Evolutionary conservation across 2,329 filamentous ascomycete genomes (phyloP).

Genomic region (Paecilomyces fulvus): DNA sequence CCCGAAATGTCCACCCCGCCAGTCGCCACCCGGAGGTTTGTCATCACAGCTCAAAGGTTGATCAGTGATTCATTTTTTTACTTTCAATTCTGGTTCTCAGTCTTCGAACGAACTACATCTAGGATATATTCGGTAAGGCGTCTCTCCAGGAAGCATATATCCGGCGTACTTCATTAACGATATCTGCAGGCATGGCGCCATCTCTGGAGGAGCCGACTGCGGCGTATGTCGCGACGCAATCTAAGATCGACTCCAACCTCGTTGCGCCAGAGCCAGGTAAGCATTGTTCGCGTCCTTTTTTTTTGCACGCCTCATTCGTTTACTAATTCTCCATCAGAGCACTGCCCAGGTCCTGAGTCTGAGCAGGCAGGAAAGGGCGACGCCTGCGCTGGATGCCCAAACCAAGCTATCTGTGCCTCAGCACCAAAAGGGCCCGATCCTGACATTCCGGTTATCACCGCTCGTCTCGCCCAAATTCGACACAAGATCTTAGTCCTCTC

Average conservation of each 20-base stretch:
- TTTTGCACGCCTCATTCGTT: conserved; percentile 1
- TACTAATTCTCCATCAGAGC: conserved; percentile 46
- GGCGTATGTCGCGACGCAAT: conserved; percentile 65
- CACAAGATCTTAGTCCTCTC: conserved; percentile 92
- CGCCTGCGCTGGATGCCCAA: conserved; percentile 89
- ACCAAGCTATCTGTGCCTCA: conserved; percentile 89
- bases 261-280: conserved; percentile 80
- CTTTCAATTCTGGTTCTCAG: background rate
- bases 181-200: conserved; percentile 58
- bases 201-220: conserved; percentile 66
- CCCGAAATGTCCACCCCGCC: background rate
- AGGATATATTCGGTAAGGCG: background rate
- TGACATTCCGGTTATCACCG: conserved; percentile 80
- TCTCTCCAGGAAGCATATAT: background rate
- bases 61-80: background rate
- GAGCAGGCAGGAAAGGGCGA: conserved; percentile 55
- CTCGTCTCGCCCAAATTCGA: conserved; percentile 68
- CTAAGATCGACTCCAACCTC: conserved; percentile 72
- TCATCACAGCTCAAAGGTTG: conserved; percentile 14
- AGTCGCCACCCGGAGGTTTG: conserved; percentile 22
- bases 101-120: background rate
- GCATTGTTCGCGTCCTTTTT: conserved; percentile 4
- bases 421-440: conserved; percentile 93
- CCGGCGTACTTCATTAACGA: background rate
- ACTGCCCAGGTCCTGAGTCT: conserved; percentile 74